Conservation (phyloP, 345 rosid species). For the Brassica rapa region DNA sequence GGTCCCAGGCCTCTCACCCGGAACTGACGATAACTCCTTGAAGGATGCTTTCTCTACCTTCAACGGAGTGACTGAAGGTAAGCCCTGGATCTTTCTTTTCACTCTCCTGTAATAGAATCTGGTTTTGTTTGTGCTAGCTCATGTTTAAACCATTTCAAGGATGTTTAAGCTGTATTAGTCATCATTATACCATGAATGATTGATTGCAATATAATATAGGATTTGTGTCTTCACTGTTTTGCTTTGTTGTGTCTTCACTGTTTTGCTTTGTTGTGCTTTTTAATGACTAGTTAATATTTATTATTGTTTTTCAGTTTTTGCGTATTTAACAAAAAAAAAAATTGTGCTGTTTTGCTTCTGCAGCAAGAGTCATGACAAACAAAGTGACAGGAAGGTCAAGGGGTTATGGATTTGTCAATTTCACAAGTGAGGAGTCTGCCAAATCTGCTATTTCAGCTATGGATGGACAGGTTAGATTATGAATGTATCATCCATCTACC, state of each 20-base stretch:
- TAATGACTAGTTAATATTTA: background rate
- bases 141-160: background rate
- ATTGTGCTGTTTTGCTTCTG: slow-evolving; percentile 7
- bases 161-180: background rate
- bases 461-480: slow-evolving; percentile 67
- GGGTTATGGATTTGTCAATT: slow-evolving; percentile 73
- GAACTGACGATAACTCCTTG: slow-evolving; percentile 49
- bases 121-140: background rate
- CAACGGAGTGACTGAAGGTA: slow-evolving; percentile 55
- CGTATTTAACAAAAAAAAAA: background rate
- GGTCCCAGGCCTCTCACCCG: slow-evolving; percentile 45
- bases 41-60: slow-evolving; percentile 53
- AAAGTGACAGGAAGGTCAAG: slow-evolving; percentile 68
- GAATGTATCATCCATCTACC: background rate
- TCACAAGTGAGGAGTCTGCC: slow-evolving; percentile 50
- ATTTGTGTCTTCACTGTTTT: background rate
- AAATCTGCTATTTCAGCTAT: slow-evolving; percentile 60
- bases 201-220: background rate
- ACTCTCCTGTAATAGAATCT: background rate
- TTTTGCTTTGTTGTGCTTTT: background rate
- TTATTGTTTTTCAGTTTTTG: background rate
- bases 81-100: background rate
- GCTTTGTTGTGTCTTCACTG: background rate
- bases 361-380: slow-evolving; percentile 65
- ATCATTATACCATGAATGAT: background rate